Base-by-base conservation (phyloP, 2,329 filamentous ascomycete genomes). In the Fusarium sp. region DNA sequence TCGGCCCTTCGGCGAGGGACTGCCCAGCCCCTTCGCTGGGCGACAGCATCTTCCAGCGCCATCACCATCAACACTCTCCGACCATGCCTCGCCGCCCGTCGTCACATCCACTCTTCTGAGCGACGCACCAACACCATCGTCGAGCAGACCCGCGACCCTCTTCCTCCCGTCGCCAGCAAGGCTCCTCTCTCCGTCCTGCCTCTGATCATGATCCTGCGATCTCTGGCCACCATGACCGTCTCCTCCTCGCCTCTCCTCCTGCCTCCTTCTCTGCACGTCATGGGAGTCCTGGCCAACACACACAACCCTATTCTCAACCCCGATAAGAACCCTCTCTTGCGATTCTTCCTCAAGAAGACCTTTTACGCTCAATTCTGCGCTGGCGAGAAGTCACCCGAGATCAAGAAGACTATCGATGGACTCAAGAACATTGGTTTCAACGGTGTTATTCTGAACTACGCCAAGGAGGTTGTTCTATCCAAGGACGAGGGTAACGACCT, bases 351-450 rank as follows among this genome's bases (percentile, higher is more conserved):
- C 52, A 94, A 94, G 78, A 88, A 90, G 77, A 97, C 93, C 0
- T 94, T 97, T 75, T 97, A 97, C 78, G 89, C 90, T 25, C 94
- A 98, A 75, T 98, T 97, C 80, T 98, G 94, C 79, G 93, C 93
- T 0, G 94, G 94, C 29, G 92, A 94, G 80, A 91, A 88, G 51
- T 84, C 86, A 1, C 74, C 78, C 3, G 92, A 97, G 79, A 91
- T 97, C 3, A 83, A 84, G 44, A 80, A 78, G 30, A 94, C 91
- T 1, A 87, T 94, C 30, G 77, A 84, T 3, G 83, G 85, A 3
- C 84, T 97, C 12, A 92, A 93, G 79, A 79, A 83, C 32, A 89
- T 95, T 46, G 94, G 94, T 3, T 97, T 93, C 77, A 88, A 87
- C 25, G 94, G 94, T 14, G 92, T 97, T 8, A 94, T 97, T 58